phyloP scores from a whole-genome alignment of 306 rosid genomes.

The Inga laurina region DNA sequence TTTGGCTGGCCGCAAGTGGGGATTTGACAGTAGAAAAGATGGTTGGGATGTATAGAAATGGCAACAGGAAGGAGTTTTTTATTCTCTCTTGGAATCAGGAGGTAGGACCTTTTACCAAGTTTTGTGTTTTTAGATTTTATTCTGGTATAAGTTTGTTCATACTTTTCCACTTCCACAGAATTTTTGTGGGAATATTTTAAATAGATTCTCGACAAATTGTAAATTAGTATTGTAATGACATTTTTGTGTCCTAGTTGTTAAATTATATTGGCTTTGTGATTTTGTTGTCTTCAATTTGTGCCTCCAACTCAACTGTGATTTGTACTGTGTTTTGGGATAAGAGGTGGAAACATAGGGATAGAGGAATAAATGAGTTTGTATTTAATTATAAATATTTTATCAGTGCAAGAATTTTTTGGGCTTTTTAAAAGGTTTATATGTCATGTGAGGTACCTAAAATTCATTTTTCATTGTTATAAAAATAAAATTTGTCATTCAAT shows the following conservation, averaged over 20 bases:
- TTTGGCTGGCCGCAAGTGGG: constrained; percentile 66
- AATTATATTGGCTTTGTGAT: constrained; percentile 37
- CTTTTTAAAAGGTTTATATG: not conserved
- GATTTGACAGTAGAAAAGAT: constrained; percentile 73
- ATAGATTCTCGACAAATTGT: constrained; percentile 60
- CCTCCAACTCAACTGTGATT: constrained; percentile 27
- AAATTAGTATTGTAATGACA: constrained; percentile 54
- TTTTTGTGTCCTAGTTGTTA: constrained; percentile 30
- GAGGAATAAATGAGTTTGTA: too few species aligned
- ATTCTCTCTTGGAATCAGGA: not conserved
- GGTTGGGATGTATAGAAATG: constrained; percentile 88
- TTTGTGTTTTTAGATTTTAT: constrained; percentile 35
- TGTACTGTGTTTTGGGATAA: constrained; percentile 26
- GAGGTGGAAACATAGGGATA: not conserved
- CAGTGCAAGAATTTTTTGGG: not conserved
- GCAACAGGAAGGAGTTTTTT: constrained; percentile 4
- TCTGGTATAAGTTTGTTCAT: constrained; percentile 37
- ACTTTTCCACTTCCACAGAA: constrained; percentile 51
- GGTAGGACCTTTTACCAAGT: constrained; percentile 35
- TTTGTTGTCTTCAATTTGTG: constrained; percentile 18
- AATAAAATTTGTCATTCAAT: not conserved
- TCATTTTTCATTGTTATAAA: not conserved
- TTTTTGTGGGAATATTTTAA: constrained; percentile 47
- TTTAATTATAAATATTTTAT: not conserved
- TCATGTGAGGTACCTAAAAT: not conserved